phyloP scores from a whole-genome alignment of 768 basidiomycete genomes.

The Suillus lakei region DNA sequence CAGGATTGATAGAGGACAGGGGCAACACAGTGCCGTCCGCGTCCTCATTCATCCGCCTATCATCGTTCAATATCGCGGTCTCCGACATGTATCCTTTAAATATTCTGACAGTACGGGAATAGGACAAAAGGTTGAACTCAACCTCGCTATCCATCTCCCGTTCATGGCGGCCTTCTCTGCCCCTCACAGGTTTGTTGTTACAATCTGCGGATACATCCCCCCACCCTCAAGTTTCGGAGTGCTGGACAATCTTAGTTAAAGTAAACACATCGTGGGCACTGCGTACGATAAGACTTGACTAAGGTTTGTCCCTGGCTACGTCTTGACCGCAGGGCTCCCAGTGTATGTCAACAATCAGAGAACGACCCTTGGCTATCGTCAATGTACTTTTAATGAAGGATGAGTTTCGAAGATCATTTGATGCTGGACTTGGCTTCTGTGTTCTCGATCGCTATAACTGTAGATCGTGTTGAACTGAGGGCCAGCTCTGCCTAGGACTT shows the following conservation, averaged over 20 bases:
- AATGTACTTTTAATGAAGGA: not conserved
- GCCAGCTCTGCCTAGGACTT: constrained; percentile 29
- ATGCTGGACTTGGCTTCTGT: not conserved
- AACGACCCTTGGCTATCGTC: not conserved
- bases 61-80: too few relatives aligned
- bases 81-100: too few relatives aligned
- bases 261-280: not conserved
- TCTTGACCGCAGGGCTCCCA: not conserved
- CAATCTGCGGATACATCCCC: too few relatives aligned
- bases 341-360: not conserved
- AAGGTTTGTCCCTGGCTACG: not conserved
- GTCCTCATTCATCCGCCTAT: too few relatives aligned
- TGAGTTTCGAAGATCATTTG: not conserved
- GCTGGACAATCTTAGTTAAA: not conserved
- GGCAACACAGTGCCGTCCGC: too few relatives aligned
- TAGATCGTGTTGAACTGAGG: constrained; percentile 20
- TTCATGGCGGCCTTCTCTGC: too few relatives aligned
- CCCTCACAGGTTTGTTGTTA: too few relatives aligned
- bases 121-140: too few relatives aligned
- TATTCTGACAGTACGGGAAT: too few relatives aligned
- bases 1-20: too few relatives aligned
- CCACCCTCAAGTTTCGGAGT: not conserved
- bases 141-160: too few relatives aligned
- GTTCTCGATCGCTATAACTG: not conserved
- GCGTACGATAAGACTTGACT: not conserved